Percentiles rank a stretch among this genome's conserved stretches.
These are phyloP conservation scores for Penicillium sclerotiorum DNA, from an alignment of 2,329 filamentous ascomycete species.

Conservation along the genomic window DNA sequence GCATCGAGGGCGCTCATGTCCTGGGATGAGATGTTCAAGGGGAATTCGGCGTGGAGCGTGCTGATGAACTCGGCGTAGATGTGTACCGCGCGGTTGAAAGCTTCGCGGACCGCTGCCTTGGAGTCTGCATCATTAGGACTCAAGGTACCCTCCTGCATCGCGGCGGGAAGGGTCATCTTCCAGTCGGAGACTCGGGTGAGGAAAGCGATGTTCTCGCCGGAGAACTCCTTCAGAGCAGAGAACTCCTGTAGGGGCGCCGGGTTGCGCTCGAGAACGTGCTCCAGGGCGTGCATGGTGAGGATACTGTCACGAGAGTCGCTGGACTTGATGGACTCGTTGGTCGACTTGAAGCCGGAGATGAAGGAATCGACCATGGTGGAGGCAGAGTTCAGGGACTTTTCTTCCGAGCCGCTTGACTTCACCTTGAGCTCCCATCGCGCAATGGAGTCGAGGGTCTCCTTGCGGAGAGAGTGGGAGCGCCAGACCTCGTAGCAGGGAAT, in stretches of 20 bases:
- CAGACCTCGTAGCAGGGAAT: slow-evolving; percentile 63
- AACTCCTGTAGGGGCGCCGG: slow-evolving; percentile 57
- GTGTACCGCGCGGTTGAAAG: slow-evolving; percentile 61
- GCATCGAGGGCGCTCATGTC: slow-evolving; percentile 58
- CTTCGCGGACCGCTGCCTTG: slow-evolving; percentile 47
- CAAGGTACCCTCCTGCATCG: slow-evolving; percentile 21
- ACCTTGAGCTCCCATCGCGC: slow-evolving; percentile 42
- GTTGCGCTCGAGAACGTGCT: slow-evolving; percentile 57
- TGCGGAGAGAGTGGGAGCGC: slow-evolving; percentile 35
- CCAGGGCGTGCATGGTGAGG: slow-evolving; percentile 64
- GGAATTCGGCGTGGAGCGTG: slow-evolving; percentile 64
- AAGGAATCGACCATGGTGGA: slow-evolving; percentile 34
- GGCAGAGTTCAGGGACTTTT: slow-evolving; percentile 32
- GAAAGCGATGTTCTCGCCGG: slow-evolving; percentile 71
- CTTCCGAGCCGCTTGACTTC: slow-evolving; percentile 23
- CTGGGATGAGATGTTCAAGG: slow-evolving; percentile 65
- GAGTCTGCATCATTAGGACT: slow-evolving; percentile 23
- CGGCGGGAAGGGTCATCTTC: slow-evolving; percentile 44
- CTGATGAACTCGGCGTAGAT: slow-evolving; percentile 67
- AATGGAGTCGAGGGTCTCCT: slow-evolving; percentile 41
- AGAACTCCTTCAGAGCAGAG: slow-evolving; percentile 68
- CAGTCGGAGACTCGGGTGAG: slow-evolving; percentile 61
- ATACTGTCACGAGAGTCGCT: slow-evolving; percentile 49
- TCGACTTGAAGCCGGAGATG: slow-evolving; percentile 30
- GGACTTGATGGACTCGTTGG: slow-evolving; percentile 42